Conservation (phyloP, 129 eudicot species). For the Logfia minima region DNA sequence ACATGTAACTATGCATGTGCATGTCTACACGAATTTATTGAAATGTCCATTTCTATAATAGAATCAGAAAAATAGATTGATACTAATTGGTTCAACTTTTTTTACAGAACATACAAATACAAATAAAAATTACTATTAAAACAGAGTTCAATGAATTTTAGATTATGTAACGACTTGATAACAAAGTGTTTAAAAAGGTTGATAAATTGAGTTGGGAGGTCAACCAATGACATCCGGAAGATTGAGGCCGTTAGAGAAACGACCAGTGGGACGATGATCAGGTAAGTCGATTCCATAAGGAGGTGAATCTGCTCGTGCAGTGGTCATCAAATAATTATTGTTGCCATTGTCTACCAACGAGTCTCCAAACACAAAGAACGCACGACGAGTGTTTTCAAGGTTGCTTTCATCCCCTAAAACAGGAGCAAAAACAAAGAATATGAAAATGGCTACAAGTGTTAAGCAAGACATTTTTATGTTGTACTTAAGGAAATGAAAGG, state of each 20-base stretch:
- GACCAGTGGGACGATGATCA: constrained; percentile 39
- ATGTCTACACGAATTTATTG: not conserved
- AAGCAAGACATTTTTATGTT: constrained; percentile 24
- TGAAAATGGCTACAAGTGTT: constrained; percentile 17
- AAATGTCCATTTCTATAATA: too few species aligned
- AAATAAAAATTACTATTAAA: not conserved
- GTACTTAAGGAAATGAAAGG: constrained; percentile 7
- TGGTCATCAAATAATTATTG: constrained; percentile 31
- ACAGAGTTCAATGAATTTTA: too few species aligned
- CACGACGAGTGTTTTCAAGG: constrained; percentile 1
- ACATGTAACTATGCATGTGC: not conserved
- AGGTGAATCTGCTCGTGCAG: constrained; percentile 42
- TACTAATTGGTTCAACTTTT: not conserved
- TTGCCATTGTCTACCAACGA: constrained; percentile 46
- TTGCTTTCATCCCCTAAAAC: constrained; percentile 5
- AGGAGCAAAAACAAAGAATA: constrained; percentile 12
- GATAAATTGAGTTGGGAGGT: not conserved
- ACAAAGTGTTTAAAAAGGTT: too few species aligned
- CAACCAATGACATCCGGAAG: constrained; percentile 40
- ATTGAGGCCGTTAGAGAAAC: constrained; percentile 38
- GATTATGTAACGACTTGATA: not conserved
- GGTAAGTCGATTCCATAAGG: constrained; percentile 45
- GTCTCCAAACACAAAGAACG: constrained; percentile 43
- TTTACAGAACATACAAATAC: not conserved
- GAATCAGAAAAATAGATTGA: not conserved